Evolutionary conservation across 73 alveolate genomes (phyloP), one percentile per base, ranked within the genome.

Genomic region (Breviolum minutum): DNA sequence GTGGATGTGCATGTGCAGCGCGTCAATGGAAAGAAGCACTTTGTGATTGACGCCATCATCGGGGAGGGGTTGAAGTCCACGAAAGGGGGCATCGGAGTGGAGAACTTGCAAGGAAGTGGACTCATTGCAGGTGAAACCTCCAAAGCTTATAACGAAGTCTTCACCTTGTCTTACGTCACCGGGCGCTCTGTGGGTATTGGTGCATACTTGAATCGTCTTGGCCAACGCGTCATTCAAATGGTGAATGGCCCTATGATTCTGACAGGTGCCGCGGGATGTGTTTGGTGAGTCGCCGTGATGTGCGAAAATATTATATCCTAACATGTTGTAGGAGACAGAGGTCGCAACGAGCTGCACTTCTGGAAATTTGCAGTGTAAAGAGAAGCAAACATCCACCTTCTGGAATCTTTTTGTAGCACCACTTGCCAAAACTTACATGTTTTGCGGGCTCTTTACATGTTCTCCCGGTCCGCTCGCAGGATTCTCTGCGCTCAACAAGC

Each of bases 171-270:
- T 69, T 95, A 82, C 26, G 86, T 80, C 68, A 95, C 99, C 60
- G 99, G 99, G 60, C 99, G 99, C 66, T 82, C 94, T 5, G 99
- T 95, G 2, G 99, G 99, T 68, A 95, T 95, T 63, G 99, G 99
- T n/a, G 99, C 99, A 13, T 95, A 95, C 70, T 26, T 95, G 81
- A 95, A 80, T 54, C 94, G 99, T 20, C 95, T 95, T 26, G 99
- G 99, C 69, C 99, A 95, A 90, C 63, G 99, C 8, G 95, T 83
- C 69, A 95, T 95, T 79, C 99, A 95, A 80, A 95, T 82, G 99
- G 99, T 95, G 62, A 95, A 82, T 22, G 99, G 99, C 11, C 95
- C 95, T 26, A 82, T 95, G 99, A 82, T 80, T n/a, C 60, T 82
- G 85, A 82, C 95, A 95, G 99, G 95, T 73, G 32, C 81, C 29